phyloP scores from a whole-genome alignment of 148 eudicot species.

The Rhododendron simsii region DNA sequence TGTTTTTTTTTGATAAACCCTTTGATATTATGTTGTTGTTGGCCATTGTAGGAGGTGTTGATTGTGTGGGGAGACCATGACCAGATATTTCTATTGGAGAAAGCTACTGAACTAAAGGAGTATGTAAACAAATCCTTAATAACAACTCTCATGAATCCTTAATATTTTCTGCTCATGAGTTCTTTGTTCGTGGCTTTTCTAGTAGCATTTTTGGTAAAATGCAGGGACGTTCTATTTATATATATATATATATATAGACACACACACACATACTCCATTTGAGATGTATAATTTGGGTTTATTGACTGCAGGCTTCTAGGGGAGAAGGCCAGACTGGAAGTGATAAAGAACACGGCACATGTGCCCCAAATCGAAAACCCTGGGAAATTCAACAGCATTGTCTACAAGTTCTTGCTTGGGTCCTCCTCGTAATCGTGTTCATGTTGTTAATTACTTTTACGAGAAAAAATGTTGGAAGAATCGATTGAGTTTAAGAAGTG shows the following conservation, averaged over 20 bases:
- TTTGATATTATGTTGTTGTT: neutral
- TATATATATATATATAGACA: neutral
- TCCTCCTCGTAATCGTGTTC: neutral
- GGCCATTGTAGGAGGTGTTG: constrained; percentile 31
- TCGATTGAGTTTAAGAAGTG: neutral
- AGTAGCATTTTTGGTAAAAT: neutral
- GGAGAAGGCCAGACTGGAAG: constrained; percentile 36
- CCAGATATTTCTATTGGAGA: constrained; percentile 45
- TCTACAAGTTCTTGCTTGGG: constrained; percentile 31
- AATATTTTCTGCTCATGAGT: neutral
- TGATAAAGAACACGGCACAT: constrained; percentile 36
- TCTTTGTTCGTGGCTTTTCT: neutral
- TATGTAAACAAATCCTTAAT: constrained; percentile 14
- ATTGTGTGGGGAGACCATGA: constrained; percentile 62
- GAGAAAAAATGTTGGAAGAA: neutral
- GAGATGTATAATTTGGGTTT: neutral
- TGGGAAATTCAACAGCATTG: constrained; percentile 31
- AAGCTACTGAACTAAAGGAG: constrained; percentile 43
- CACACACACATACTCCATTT: neutral
- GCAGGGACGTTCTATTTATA: neutral
- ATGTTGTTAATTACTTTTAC: neutral
- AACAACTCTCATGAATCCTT: neutral
- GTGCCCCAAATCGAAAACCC: constrained; percentile 41
- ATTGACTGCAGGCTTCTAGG: constrained; percentile 32
- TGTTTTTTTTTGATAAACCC: too few relatives aligned